Evolutionary conservation across 2,329 filamentous ascomycete genomes (phyloP), one percentile per base, ranked within the genome.

Genomic region (Phaeoacremonium minimum): DNA sequence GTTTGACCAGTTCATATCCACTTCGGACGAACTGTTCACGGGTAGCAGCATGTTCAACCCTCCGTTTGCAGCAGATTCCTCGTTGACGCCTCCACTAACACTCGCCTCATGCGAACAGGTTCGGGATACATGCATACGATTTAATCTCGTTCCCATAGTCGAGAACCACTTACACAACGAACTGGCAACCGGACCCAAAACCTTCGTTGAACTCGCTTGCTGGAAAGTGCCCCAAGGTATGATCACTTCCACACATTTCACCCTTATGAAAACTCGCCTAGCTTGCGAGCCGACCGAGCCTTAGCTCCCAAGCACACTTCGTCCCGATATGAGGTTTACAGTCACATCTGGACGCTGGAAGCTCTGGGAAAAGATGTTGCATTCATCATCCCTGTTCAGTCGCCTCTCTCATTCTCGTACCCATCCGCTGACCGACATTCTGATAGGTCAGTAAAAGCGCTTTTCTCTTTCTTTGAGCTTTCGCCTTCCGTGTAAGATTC

Each of bases 81-180:
- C 48, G 55, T 48, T 57, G 53, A 58, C 45, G 33, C 32, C 41
- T 47, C 43, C 45, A 52, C 52, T 58, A 43, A 57, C 52, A 50
- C 47, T 47, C 44, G n/a, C 46, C 51, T 52, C 52, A 61, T 64
- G 61, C 61, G 62, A 67, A 67, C 63, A 66, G 59, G 60, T 66
- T 64, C 60, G 56, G 64, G 63, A 51, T 62, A 58, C 53, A 57
- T 60, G 62, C 64, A 66, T 64, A 55, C 56, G 52, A 60, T 56
- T 56, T 50, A 55, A 52, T 50, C 45, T 48, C 38, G 50, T 53
- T 51, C 53, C 58, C 60, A 57, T 51, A 46, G 17, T 19, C 32
- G 20, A 41, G 34, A 35, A 33, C 32, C 28, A 38, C 42, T 39
- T 31, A 50, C 44, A 51, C 46, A 55, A 50, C 47, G 46, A 46